phyloP scores from a whole-genome alignment of 2,329 filamentous ascomycete species.

The Botrytis aclada region DNA sequence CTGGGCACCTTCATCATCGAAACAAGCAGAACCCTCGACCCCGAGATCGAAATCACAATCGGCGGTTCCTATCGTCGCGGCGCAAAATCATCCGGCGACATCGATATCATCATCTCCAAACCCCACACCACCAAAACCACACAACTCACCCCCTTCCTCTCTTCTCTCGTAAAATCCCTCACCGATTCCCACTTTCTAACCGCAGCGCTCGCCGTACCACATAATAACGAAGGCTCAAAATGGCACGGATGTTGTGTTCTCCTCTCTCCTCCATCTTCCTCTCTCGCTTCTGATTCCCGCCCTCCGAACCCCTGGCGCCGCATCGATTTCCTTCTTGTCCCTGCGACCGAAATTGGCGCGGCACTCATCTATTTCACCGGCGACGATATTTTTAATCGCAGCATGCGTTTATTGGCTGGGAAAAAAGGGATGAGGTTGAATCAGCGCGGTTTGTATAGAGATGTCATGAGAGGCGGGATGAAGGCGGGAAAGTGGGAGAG shows the following conservation, averaged over 20 bases:
- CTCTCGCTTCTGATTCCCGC: constrained; percentile 38
- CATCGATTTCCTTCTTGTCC: constrained; percentile 82
- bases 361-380: constrained; percentile 94
- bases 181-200: constrained; percentile 64
- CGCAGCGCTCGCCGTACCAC: constrained; percentile 60
- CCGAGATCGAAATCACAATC: constrained; percentile 65
- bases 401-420: constrained; percentile 73
- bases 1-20: constrained; percentile 64
- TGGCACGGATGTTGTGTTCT: constrained; percentile 86
- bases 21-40: constrained; percentile 59
- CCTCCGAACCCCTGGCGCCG: constrained; percentile 62
- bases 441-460: constrained; percentile 73
- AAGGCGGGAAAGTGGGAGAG: constrained; percentile 45
- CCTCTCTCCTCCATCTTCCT: constrained; percentile 44
- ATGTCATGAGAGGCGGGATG: constrained; percentile 58
- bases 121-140: constrained; percentile 50
- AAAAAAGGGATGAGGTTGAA: constrained; percentile 83
- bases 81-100: constrained; percentile 69
- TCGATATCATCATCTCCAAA: constrained; percentile 81
- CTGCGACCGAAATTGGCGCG: constrained; percentile 73
- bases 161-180: constrained; percentile 60
- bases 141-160: constrained; percentile 61
- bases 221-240: constrained; percentile 58
- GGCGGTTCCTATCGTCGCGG: constrained; percentile 85
- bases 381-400: constrained; percentile 91